A percentile compares a stretch with the other conserved stretches of the same genome.
Evolutionary conservation across 208 protist species (phyloP).

Genomic region (Sergeia podlipaevii): DNA sequence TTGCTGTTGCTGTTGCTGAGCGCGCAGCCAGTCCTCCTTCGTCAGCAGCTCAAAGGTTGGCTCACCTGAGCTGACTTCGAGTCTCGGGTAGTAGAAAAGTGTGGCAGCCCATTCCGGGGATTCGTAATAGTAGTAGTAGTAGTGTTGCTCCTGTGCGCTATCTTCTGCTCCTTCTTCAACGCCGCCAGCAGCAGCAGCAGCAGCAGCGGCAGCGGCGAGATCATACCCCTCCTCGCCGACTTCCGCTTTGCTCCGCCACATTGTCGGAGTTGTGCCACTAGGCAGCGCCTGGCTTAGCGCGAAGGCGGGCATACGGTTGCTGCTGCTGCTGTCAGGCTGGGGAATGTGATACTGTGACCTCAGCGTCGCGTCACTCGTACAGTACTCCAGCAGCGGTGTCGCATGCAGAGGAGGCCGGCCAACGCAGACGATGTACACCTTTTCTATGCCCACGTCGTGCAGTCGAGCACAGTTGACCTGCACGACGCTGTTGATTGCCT

Average conservation of each 20-base stretch:
- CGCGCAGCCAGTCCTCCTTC: constrained; percentile 55
- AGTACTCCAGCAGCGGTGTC: constrained; percentile 79
- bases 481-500: constrained; percentile 55
- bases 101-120: constrained; percentile 58
- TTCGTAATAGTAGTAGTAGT: constrained; percentile 50
- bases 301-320: not conserved
- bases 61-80: constrained; percentile 25
- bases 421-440: constrained; percentile 74
- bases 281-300: too few relatives aligned
- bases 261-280: too few relatives aligned
- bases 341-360: constrained; percentile 70
- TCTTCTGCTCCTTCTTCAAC: not conserved
- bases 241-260: too few relatives aligned
- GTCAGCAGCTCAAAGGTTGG: constrained; percentile 61
- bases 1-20: not conserved
- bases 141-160: not conserved
- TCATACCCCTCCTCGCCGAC: too few relatives aligned
- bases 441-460: constrained; percentile 66
- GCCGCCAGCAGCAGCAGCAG: constrained; percentile 7
- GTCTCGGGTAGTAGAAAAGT: constrained; percentile 66
- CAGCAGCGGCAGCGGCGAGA: not conserved
- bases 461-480: constrained; percentile 64
- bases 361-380: constrained; percentile 52
- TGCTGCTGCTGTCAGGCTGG: not conserved
- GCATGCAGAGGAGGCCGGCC: constrained; percentile 78